These are phyloP conservation scores for Xylariaceae sp. DNA, from an alignment of 2,329 filamentous ascomycete genomes.

Conservation along the genomic window DNA sequence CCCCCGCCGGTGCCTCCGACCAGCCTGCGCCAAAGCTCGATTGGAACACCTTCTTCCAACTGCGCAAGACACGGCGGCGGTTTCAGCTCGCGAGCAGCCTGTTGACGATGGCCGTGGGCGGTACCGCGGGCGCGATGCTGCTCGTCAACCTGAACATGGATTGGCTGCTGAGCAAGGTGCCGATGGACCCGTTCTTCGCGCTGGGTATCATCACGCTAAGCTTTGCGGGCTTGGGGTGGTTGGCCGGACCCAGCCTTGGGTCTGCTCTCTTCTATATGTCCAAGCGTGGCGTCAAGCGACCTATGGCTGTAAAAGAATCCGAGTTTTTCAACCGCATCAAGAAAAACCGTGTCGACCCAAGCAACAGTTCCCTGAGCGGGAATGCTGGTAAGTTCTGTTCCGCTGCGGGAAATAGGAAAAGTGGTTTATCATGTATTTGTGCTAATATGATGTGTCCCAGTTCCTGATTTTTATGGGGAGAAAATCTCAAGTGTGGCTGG, in stretches of 20 bases:
- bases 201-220: slow-evolving; percentile 80
- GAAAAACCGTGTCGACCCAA: slow-evolving; percentile 89
- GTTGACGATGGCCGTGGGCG: slow-evolving; percentile 65
- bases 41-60: slow-evolving; percentile 93
- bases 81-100: slow-evolving; percentile 83
- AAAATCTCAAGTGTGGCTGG: slow-evolving; percentile 93
- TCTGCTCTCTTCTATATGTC: slow-evolving; percentile 78
- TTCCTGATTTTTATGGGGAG: slow-evolving; percentile 97
- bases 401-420: neutral
- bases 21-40: slow-evolving; percentile 54
- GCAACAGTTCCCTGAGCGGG: slow-evolving; percentile 77
- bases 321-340: slow-evolving; percentile 93
- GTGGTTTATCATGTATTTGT: neutral
- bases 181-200: slow-evolving; percentile 86
- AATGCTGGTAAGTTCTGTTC: slow-evolving; percentile 69
- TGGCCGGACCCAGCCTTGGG: slow-evolving; percentile 82
- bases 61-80: slow-evolving; percentile 83
- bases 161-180: slow-evolving; percentile 70
- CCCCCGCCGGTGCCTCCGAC: slow-evolving; percentile 36
- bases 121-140: slow-evolving; percentile 66
- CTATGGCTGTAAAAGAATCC: slow-evolving; percentile 87
- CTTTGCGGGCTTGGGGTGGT: slow-evolving; percentile 83
- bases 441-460: slow-evolving; percentile 43
- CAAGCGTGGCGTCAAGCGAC: slow-evolving; percentile 71
- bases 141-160: slow-evolving; percentile 77